A percentile compares a stretch with the other conserved stretches of the same genome.
Conservation (phyloP, 306 rosid genomes). For the Oxytropis ochrocephala region DNA sequence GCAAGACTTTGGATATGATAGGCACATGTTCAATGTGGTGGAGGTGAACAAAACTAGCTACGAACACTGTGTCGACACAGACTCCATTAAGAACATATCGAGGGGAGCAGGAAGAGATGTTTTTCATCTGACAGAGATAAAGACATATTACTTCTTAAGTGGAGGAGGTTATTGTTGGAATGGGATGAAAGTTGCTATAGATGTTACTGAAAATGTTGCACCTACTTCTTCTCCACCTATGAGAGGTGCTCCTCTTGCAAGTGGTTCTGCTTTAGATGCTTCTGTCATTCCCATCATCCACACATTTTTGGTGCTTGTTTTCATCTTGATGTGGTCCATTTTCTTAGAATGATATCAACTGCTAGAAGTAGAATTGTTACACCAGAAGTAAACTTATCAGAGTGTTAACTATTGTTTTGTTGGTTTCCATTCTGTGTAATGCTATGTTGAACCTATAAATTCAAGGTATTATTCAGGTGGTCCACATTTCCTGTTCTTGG, state of each 20-base stretch:
- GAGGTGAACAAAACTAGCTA: conserved; percentile 62
- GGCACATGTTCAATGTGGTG: conserved; percentile 37
- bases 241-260: not conserved
- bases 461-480: not conserved
- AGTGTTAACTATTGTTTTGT: not conserved
- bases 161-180: conserved; percentile 48
- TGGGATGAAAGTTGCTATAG: conserved; percentile 48
- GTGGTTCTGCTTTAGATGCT: not conserved
- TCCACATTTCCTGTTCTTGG: not conserved
- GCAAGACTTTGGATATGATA: conserved; percentile 56
- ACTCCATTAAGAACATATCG: conserved; percentile 46
- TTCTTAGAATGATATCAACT: not conserved
- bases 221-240: not conserved
- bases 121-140: conserved; percentile 28
- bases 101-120: conserved; percentile 65
- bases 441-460: not conserved
- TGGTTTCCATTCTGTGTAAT: not conserved
- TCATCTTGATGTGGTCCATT: not conserved
- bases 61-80: conserved; percentile 42
- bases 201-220: conserved; percentile 11
- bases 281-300: not conserved
- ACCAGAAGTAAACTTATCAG: not conserved
- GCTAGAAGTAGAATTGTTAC: conserved; percentile 8
- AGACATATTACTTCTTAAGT: conserved; percentile 50
- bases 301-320: not conserved